These are phyloP conservation scores for Theileria annulata DNA, from an alignment of 169 alveolate genomes.

Conservation along the genomic window DNA sequence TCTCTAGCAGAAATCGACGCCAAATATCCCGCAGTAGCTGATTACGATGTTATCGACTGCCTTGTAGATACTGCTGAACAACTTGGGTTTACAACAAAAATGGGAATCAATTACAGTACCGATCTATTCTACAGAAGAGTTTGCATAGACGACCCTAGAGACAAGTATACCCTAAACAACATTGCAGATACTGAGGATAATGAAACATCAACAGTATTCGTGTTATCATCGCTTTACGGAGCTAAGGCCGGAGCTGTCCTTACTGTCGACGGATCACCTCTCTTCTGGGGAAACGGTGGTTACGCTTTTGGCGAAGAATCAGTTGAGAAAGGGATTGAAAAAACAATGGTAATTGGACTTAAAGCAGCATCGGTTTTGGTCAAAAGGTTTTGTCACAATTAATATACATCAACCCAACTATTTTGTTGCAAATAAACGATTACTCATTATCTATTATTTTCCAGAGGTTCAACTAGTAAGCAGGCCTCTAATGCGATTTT, in stretches of 20 bases:
- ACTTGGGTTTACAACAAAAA: not conserved
- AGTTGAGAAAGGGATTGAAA: not conserved
- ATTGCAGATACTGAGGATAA: not conserved
- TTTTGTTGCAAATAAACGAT: not conserved
- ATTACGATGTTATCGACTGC: slow-evolving; percentile 37
- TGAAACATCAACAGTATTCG: not conserved
- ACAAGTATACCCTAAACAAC: not conserved
- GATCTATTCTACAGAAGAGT: not conserved
- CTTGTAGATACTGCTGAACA: not conserved
- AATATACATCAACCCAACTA: not conserved
- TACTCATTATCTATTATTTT: not conserved
- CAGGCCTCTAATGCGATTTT: slow-evolving; percentile 5
- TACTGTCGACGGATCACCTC: not conserved
- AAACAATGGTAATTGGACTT: not conserved
- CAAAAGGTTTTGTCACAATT: not conserved
- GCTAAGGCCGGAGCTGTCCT: slow-evolving; percentile 8
- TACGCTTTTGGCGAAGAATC: not conserved
- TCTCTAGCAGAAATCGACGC: slow-evolving; percentile 33
- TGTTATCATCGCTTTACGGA: slow-evolving; percentile 15
- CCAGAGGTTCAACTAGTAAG: not conserved
- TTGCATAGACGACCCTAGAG: not conserved
- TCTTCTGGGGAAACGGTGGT: not conserved
- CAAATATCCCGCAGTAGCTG: slow-evolving; percentile 47
- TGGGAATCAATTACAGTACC: not conserved
- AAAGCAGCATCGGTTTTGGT: not conserved